A percentile compares a stretch with the other conserved stretches of the same genome.
phyloP scores from a whole-genome alignment of 177 flowering plant genomes.

The Telopea speciosissima region DNA sequence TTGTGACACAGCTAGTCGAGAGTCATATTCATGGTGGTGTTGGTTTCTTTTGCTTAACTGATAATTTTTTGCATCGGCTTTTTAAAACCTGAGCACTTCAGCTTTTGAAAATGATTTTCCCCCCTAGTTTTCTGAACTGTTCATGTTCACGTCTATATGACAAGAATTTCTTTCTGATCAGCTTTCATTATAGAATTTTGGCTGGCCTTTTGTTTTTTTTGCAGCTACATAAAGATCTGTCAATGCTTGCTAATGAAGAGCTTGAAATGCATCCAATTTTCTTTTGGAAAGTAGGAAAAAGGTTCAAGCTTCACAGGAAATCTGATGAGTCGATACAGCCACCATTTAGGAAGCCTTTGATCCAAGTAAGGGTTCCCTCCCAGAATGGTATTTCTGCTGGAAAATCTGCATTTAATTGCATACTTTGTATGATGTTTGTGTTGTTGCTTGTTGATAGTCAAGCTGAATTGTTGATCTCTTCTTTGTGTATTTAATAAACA shows the following conservation, averaged over 20 bases:
- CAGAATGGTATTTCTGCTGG: background rate
- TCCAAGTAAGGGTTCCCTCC: conserved; percentile 18
- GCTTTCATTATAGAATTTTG: too few species aligned
- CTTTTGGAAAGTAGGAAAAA: conserved; percentile 29
- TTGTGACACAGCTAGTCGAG: too few species aligned
- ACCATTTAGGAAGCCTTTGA: conserved; percentile 14
- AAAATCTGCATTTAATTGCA: background rate
- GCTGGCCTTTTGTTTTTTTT: conserved; percentile 5
- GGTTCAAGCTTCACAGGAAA: conserved; percentile 13
- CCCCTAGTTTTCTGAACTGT: too few species aligned
- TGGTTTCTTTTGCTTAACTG: too few species aligned
- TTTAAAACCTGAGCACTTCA: too few species aligned
- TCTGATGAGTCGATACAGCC: conserved; percentile 10
- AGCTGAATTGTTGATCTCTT: background rate
- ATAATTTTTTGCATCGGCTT: too few species aligned
- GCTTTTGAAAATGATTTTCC: too few species aligned
- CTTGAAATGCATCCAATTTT: conserved; percentile 25
- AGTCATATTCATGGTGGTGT: too few species aligned
- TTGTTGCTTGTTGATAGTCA: background rate
- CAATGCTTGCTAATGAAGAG: conserved; percentile 26
- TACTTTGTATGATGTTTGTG: background rate
- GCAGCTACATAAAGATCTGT: conserved; percentile 26
- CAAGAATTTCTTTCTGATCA: too few species aligned
- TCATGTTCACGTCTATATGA: too few species aligned
- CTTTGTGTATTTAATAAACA: background rate